Evolutionary conservation across 2,329 filamentous ascomycete genomes (phyloP).

Genomic region (Ceratocystis variospora): DNA sequence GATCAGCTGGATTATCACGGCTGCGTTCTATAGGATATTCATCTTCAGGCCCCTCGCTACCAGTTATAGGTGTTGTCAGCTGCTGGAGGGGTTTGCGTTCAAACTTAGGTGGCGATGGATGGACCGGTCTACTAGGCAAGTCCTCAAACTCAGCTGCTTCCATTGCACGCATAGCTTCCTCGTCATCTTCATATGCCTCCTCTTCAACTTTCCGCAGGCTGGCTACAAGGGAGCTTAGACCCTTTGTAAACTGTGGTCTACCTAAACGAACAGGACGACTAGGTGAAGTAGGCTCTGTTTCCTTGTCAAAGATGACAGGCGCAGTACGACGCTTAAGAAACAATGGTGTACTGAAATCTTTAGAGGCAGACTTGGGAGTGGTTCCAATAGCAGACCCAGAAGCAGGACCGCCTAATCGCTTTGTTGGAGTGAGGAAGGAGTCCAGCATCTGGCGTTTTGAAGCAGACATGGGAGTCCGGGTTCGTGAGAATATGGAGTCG

Average conservation of each 20-base stretch:
- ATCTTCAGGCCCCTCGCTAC: conserved; percentile 13
- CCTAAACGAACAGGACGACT: conserved; percentile 37
- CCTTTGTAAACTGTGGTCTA: conserved; percentile 49
- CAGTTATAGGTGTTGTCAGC: conserved; percentile 5
- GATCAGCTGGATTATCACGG: neutral
- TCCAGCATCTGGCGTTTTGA: conserved; percentile 49
- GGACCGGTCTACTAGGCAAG: neutral
- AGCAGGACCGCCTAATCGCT: conserved; percentile 33
- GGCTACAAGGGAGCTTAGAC: conserved; percentile 61
- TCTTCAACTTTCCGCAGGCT: conserved; percentile 57
- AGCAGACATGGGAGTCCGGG: conserved; percentile 39
- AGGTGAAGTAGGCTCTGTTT: conserved; percentile 4
- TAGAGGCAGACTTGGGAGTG: conserved; percentile 40
- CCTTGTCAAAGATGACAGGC: neutral
- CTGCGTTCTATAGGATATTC: neutral
- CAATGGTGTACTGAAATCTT: conserved; percentile 53
- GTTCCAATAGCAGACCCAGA: conserved; percentile 17
- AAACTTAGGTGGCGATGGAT: conserved; percentile 18
- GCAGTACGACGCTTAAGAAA: conserved; percentile 39
- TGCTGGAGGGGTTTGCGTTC: conserved; percentile 19
- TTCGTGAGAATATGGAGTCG: conserved; percentile 25
- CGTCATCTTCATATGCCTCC: conserved; percentile 55
- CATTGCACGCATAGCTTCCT: conserved; percentile 59
- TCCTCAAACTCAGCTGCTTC: conserved; percentile 35
- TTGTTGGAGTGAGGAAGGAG: conserved; percentile 51